Percentiles rank a stretch among this genome's conserved stretches.
Evolutionary conservation across 202 grass and related monocot genomes (phyloP).

Genomic region (Panicum virgatum): DNA sequence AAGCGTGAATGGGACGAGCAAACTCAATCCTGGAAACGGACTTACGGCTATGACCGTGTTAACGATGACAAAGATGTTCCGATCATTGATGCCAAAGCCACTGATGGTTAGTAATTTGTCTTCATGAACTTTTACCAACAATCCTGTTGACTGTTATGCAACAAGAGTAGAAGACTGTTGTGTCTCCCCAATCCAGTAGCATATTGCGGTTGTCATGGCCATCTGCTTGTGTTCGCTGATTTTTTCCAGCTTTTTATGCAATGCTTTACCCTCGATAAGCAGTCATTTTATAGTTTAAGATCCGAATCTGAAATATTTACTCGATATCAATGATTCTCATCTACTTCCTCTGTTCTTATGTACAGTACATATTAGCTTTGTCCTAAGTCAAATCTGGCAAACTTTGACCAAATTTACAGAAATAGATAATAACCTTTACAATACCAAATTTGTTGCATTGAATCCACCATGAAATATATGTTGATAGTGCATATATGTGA

Average conservation of each 20-base stretch:
- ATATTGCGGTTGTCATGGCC: not conserved
- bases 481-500: no score
- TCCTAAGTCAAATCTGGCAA: no score
- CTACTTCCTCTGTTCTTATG: not conserved
- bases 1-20: conserved; percentile 91
- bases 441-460: no score
- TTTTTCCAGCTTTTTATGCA: not conserved
- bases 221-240: not conserved
- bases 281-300: not conserved
- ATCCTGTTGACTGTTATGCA: not conserved
- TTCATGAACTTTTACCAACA: not conserved
- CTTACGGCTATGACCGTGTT: conserved; percentile 81
- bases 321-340: not conserved
- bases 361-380: no score
- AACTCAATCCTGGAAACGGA: conserved; percentile 84
- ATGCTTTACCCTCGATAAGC: not conserved
- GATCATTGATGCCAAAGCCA: conserved; percentile 78
- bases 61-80: conserved; percentile 94
- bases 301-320: not conserved
- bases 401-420: no score
- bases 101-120: conserved; percentile 63
- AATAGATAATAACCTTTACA: no score
- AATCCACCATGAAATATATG: not conserved
- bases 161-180: not conserved
- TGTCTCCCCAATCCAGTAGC: not conserved